These are phyloP conservation scores for Flagelloscypha sp. DNA, from an alignment of 768 basidiomycete species.

Conservation along the genomic window DNA sequence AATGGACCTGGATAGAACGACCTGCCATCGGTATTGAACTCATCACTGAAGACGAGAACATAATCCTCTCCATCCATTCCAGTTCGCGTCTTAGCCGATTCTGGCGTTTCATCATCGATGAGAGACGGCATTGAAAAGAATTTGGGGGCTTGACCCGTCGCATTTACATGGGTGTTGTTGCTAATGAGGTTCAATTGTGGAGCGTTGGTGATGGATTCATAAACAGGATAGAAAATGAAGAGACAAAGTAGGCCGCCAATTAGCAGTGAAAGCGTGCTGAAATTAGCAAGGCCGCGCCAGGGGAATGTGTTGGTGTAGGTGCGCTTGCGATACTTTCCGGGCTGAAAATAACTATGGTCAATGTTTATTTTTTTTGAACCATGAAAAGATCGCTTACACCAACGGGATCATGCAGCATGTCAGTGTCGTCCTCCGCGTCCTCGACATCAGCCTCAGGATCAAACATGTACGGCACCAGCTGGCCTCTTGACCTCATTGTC, in stretches of 20 bases:
- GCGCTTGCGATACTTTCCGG: constrained; percentile 24
- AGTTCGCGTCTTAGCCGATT: constrained; percentile 43
- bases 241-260: constrained; percentile 55
- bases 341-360: no score
- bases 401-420: constrained; percentile 68
- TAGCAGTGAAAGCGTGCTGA: constrained; percentile 59
- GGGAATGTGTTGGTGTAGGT: constrained; percentile 26
- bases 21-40: constrained; percentile 61
- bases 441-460: constrained; percentile 53
- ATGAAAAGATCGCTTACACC: no score
- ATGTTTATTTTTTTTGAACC: no score
- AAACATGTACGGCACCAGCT: constrained; percentile 65
- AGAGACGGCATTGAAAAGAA: constrained; percentile 38
- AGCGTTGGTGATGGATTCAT: constrained; percentile 36
- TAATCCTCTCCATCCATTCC: constrained; percentile 71
- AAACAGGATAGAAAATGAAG: constrained; percentile 78
- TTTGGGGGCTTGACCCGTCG: constrained; percentile 55
- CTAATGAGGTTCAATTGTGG: constrained; percentile 37
- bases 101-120: constrained; percentile 68
- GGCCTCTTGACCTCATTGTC: no score
- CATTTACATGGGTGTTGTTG: constrained; percentile 60
- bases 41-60: constrained; percentile 67
- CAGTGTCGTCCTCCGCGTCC: constrained; percentile 63
- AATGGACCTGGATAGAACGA: constrained; percentile 49
- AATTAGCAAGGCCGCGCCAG: constrained; percentile 50